Evolutionary conservation across 2,329 filamentous ascomycete genomes (phyloP).

Genomic region (Ceratocystis harringtonii): DNA sequence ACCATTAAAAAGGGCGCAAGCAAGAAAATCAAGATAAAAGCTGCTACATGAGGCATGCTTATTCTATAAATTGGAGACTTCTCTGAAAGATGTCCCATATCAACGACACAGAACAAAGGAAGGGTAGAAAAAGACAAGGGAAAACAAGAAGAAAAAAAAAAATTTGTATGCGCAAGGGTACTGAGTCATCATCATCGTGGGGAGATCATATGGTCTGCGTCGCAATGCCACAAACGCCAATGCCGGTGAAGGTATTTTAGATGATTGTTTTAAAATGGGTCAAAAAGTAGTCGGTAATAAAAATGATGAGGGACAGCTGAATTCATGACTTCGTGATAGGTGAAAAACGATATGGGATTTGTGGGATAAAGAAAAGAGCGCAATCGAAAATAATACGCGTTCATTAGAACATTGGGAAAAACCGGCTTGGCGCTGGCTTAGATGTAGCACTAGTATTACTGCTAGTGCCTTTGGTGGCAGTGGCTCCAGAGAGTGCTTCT

Average conservation of each 20-base stretch:
- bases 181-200: slow-evolving; percentile 13
- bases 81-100: neutral
- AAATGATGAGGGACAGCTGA: slow-evolving; percentile 11
- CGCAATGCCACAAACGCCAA: slow-evolving; percentile 5
- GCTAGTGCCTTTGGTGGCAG: slow-evolving; percentile 20
- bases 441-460: slow-evolving; percentile 21
- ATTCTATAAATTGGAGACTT: slow-evolving; percentile 6
- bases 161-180: neutral
- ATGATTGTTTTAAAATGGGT: slow-evolving; percentile 13
- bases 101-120: neutral
- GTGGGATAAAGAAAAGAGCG: neutral
- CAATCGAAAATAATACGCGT: neutral
- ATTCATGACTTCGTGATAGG: slow-evolving; percentile 23
- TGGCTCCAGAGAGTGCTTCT: slow-evolving; percentile 26
- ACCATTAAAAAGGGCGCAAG: neutral
- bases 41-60: neutral
- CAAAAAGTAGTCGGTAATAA: slow-evolving; percentile 14
- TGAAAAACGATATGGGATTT: slow-evolving; percentile 24
- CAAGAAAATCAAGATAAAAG: slow-evolving; percentile 4
- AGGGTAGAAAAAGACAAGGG: neutral
- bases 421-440: slow-evolving; percentile 24
- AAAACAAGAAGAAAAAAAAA: neutral
- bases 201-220: slow-evolving; percentile 9
- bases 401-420: slow-evolving; percentile 15
- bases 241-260: slow-evolving; percentile 10